Evolutionary conservation across 176 grass and related monocot genomes (phyloP).

Genomic region (Triticum monococcum): DNA sequence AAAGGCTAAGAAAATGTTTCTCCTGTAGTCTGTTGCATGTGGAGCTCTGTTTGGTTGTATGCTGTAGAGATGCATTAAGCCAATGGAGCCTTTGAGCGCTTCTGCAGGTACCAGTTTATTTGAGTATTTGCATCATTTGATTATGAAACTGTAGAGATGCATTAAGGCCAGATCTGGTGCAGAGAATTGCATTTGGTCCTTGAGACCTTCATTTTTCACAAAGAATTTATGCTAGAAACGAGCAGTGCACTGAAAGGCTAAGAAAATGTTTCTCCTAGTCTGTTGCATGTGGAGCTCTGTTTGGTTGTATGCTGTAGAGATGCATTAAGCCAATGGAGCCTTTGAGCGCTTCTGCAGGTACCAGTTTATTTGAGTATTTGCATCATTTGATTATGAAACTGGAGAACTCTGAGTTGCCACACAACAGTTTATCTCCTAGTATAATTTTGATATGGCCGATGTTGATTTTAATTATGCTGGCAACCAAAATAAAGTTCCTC

Average conservation of each 20-base stretch:
- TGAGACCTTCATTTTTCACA: conserved; percentile 17
- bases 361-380: background rate
- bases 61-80: background rate
- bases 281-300: background rate
- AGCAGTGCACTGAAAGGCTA: background rate
- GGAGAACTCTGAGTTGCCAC: background rate
- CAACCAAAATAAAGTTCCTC: background rate
- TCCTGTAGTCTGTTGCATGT: background rate
- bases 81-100: background rate
- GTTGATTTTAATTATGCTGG: background rate
- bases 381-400: background rate
- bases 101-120: background rate
- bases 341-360: background rate
- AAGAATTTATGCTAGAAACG: background rate
- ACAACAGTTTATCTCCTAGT: background rate
- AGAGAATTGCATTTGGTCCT: conserved; percentile 87
- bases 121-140: background rate
- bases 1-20: background rate
- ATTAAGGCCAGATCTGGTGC: conserved; percentile 69
- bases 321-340: background rate
- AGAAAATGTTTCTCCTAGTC: background rate
- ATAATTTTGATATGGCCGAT: background rate
- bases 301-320: background rate
- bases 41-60: background rate
- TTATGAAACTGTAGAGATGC: background rate